Base-by-base conservation (phyloP, 345 rosid genomes). In the Cardamine resedifolia region DNA sequence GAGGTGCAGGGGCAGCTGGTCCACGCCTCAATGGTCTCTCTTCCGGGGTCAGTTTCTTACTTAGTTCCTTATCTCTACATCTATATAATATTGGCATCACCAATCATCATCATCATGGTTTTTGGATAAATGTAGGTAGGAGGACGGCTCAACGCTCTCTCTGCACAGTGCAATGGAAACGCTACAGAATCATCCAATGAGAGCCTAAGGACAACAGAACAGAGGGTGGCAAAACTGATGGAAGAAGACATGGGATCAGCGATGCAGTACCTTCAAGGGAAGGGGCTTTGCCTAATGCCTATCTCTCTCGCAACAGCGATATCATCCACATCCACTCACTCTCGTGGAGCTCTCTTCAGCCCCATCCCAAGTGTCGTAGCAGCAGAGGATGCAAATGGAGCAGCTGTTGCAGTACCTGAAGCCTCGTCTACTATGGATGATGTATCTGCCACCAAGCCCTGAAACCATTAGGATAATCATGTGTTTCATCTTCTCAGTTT, bases 231-330 rank as follows among this genome's bases (percentile, higher is more conserved):
- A 0, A 95, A 87, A 83, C 82, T 95, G 20, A 90, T 95, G 96
- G 98, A 95, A 50, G 96, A 95, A 76, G 99, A 95, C 69, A 95
- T 91, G 99, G 97, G 98, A 10, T 85, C 98, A 16, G 99, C 99
- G 72, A 95, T 95, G 99, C 97, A 91, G 79, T 95, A 91, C 34
- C 80, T 95, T 31, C 99, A 95, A 73, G 98, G 96, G 56, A 95
- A 95, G 64, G 99, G 99, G 2, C 96, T 95, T 4, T 91, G 99
- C 70, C 80, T 95, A 23, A 95, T 95, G 99, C 99, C 99, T 12
- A 95, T 95, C 65, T 87, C 97, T 2, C 88, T 95, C 4, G 97
- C 97, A 34, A 85, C 97, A 2, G 96, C 96, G 1, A 90, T 91
- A 41, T 91, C 99, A n/a, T 83, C 97, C 1, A 74, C 92, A 80